phyloP scores from a whole-genome alignment of 208 protist species.

The Trypanosoma melophagium region DNA sequence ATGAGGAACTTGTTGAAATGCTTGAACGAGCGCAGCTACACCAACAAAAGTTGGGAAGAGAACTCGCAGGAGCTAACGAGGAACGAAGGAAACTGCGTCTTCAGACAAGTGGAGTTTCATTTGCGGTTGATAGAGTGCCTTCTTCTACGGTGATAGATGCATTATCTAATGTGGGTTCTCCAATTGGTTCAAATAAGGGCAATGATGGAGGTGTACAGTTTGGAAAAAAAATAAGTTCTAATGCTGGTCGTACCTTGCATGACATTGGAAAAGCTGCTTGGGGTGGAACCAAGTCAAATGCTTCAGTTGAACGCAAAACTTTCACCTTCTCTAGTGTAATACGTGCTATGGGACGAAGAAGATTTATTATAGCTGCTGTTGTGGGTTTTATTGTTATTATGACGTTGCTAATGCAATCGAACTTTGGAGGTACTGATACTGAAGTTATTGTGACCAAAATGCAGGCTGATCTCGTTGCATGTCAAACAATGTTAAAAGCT shows the following conservation, averaged over 20 bases:
- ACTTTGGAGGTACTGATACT: background rate
- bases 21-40: constrained; percentile 1
- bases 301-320: background rate
- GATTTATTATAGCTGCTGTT: constrained; percentile 1
- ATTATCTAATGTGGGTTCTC: background rate
- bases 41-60: constrained; percentile 10
- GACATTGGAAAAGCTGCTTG: constrained; percentile 1
- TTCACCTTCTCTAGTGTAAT: background rate
- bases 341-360: constrained; percentile 2
- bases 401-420: background rate
- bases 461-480: constrained; percentile 15
- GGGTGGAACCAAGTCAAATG: background rate
- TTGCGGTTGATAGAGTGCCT: background rate
- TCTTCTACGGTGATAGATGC: no score
- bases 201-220: background rate
- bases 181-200: background rate
- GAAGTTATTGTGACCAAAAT: constrained; percentile 11
- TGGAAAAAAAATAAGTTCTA: background rate
- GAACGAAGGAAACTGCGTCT: constrained; percentile 2
- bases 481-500: constrained; percentile 5
- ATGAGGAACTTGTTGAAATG: constrained; percentile 8
- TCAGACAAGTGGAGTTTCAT: background rate
- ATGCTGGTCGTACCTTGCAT: background rate
- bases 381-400: constrained; percentile 1
- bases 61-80: constrained; percentile 17